These are phyloP conservation scores for Choanephora cucurbitarum DNA, from an alignment of 371 early-diverging fungal genomes.

Conservation along the genomic window DNA sequence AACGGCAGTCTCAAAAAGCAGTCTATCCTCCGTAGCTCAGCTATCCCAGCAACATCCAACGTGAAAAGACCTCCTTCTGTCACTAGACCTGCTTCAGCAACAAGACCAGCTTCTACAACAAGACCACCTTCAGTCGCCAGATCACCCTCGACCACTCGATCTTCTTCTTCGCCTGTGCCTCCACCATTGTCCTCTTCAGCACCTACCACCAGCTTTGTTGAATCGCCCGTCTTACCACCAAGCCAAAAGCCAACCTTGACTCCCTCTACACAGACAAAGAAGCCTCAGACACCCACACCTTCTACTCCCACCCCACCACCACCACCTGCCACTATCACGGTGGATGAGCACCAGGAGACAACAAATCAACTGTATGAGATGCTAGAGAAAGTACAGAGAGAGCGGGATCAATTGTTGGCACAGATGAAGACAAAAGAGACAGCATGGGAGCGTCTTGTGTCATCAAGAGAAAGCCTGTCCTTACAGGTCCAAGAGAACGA, in stretches of 20 bases:
- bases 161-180: slow-evolving; percentile 1
- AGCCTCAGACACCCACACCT: slow-evolving; percentile 3
- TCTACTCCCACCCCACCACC: slow-evolving; percentile 5
- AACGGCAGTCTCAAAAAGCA: slow-evolving; percentile 6
- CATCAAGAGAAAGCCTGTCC: slow-evolving; percentile 42
- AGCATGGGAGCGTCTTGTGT: slow-evolving; percentile 45
- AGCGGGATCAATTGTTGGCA: slow-evolving; percentile 22
- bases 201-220: not conserved
- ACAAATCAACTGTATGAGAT: slow-evolving; percentile 30
- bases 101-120: no score
- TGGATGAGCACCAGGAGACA: slow-evolving; percentile 15
- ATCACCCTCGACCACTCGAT: slow-evolving; percentile 2
- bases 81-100: not conserved
- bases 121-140: not conserved
- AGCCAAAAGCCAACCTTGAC: not conserved
- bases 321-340: slow-evolving; percentile 2
- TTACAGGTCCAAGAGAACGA: slow-evolving; percentile 38
- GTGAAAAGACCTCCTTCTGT: not conserved
- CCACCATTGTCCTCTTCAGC: not conserved
- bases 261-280: not conserved
- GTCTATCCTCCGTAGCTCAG: slow-evolving; percentile 11
- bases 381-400: slow-evolving; percentile 35
- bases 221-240: not conserved
- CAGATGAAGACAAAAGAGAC: slow-evolving; percentile 43
- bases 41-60: not conserved